phyloP scores from a whole-genome alignment of 306 rosid genomes.

The Trichosanthes truncata region DNA sequence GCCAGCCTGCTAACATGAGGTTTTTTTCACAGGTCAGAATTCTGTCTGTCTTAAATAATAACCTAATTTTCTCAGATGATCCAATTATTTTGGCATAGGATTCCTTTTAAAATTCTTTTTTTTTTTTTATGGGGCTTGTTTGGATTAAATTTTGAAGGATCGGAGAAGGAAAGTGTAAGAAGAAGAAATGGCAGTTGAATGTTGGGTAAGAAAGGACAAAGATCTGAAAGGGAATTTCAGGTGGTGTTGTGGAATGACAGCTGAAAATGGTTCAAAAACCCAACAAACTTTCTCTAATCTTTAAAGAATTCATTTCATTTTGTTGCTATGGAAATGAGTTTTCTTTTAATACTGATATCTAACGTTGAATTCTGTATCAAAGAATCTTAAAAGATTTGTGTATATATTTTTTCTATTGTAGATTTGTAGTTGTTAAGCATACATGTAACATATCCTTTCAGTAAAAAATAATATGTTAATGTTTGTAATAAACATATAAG shows the following conservation, averaged over 20 bases:
- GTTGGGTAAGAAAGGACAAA: constrained; percentile 7
- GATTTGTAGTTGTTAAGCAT: no score
- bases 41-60: neutral
- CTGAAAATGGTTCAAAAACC: neutral
- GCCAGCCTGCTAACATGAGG: neutral
- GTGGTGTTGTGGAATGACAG: neutral
- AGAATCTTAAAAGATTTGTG: neutral
- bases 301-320: neutral
- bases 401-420: no score
- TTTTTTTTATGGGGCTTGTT: neutral
- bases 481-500: no score
- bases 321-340: neutral
- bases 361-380: neutral
- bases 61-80: neutral
- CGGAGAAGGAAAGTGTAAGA: neutral
- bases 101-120: neutral
- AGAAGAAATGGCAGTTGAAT: neutral
- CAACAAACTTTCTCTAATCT: constrained; percentile 1
- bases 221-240: neutral
- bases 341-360: neutral
- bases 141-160: neutral
- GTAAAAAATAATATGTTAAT: no score
- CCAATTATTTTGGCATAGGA: neutral
- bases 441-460: no score
- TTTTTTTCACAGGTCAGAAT: neutral